Conservation (phyloP, 805 yeast genomes). For the Millerago galiae region DNA sequence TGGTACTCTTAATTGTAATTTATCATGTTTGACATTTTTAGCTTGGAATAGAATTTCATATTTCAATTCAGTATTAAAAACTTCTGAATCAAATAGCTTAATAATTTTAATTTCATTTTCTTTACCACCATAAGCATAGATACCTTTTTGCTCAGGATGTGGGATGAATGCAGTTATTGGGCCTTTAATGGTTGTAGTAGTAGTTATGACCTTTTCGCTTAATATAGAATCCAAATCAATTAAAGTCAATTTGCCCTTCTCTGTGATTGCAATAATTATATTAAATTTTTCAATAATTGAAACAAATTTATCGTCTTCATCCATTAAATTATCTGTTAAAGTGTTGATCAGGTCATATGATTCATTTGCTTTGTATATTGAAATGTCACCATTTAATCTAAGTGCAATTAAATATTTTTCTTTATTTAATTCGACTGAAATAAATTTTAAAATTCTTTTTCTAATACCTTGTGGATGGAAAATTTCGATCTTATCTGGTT, state of each 20-base stretch:
- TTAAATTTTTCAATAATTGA: constrained; percentile 26
- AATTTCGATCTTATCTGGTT: constrained; percentile 50
- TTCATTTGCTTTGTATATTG: constrained; percentile 29
- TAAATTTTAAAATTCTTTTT: constrained; percentile 32
- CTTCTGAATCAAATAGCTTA: constrained; percentile 24
- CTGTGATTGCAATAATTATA: constrained; percentile 27
- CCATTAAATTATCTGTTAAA: constrained; percentile 7
- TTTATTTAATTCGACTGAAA: constrained; percentile 27
- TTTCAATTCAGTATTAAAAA: constrained; percentile 13
- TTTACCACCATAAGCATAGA: constrained; percentile 82
- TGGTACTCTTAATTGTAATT: constrained; percentile 74
- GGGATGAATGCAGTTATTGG: constrained; percentile 42
- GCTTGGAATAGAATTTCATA: constrained; percentile 51
- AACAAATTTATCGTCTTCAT: constrained; percentile 32
- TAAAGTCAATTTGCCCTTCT: constrained; percentile 30
- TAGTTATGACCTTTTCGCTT: constrained; percentile 10
- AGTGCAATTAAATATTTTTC: constrained; percentile 34
- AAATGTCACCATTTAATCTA: constrained; percentile 39
- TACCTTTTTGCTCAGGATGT: constrained; percentile 41
- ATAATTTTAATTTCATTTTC: constrained; percentile 63
- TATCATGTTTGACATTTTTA: constrained; percentile 77
- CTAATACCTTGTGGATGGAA: constrained; percentile 35
- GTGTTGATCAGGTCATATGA: constrained; percentile 21
- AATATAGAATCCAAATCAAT: constrained; percentile 17
- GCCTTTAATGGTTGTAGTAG: constrained; percentile 31